phyloP scores from a whole-genome alignment of 352 stramenopile species.

The Pythium volutum region DNA sequence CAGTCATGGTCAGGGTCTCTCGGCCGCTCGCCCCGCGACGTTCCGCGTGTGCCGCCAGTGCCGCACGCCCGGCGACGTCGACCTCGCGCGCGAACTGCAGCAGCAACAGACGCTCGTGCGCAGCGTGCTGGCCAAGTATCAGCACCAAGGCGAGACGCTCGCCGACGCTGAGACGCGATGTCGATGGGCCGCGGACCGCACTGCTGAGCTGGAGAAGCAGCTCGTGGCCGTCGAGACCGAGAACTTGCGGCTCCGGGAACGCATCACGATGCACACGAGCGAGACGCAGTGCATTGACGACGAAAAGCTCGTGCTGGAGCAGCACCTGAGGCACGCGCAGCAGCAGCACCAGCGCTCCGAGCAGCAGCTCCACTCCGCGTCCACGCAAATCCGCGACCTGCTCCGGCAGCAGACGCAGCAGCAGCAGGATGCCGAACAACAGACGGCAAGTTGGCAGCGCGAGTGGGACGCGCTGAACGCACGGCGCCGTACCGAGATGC shows the following conservation, averaged over 20 bases:
- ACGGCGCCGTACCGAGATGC: neutral
- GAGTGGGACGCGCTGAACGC: neutral
- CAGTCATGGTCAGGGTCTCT: neutral
- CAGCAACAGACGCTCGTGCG: conserved; percentile 28
- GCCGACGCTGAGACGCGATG: conserved; percentile 12
- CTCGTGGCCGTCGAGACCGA: conserved; percentile 1
- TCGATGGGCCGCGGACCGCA: neutral
- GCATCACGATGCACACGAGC: conserved; percentile 2
- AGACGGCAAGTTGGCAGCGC: neutral
- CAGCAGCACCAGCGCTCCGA: conserved; percentile 7
- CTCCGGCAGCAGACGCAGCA: neutral
- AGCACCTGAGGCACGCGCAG: neutral
- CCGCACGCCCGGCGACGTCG: conserved; percentile 28
- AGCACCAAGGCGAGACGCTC: conserved; percentile 13
- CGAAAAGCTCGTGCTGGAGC: conserved; percentile 3
- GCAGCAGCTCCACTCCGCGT: conserved; percentile 1
- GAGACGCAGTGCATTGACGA: neutral
- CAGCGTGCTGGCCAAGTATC: conserved; percentile 26
- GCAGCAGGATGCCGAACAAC: neutral
- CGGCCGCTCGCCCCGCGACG: neutral
- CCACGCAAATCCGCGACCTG: neutral
- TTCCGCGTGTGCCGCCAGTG: conserved; percentile 29
- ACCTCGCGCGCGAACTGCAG: conserved; percentile 33
- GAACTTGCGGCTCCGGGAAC: conserved; percentile 2
- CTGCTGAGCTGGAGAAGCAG: neutral